Evolutionary conservation across 345 rosid species (phyloP), one percentile per base, ranked within the genome.

Genomic region (Eucalyptus sp.): DNA sequence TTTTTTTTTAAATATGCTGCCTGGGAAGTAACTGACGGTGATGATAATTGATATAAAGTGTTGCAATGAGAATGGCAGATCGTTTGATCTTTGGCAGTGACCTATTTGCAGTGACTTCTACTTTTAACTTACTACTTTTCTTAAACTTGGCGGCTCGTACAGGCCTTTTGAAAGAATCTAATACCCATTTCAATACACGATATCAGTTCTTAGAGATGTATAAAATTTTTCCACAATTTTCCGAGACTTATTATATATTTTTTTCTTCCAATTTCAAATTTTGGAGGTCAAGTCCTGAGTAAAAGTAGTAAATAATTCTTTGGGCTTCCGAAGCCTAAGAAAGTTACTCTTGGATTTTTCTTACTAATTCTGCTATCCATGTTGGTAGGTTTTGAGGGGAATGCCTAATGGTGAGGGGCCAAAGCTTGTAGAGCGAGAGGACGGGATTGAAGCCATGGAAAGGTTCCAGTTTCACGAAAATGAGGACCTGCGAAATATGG

Each of bases 361-460:
- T 49, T 54, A 49, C 29, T 24, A 56, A 41, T 43, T 66, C 27
- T 52, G n/a, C 51, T 17, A 20, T 51, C 24, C n/a, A 18, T 37
- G 33, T 20, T 44, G 89, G 91, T 91, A 97, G 99, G 99, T 96
- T 50, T 89, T 98, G 92, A 93, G 99, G 88, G 99, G 99, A 79
- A 95, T 98, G 96, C 99, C 99, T 52, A 93, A 95, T 64, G 93
- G 95, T 14, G 98, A 97, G 89, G 99, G 99, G 79, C 87, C 96
- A 24, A 96, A 96, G 90, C 97, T 97, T 86, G 98, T 98, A 50
- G 99, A 98, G 92, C 93, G 80, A 92, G 97, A 95, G 91, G 99
- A 98, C 24, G 99, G 99, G n/a, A 98, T 98, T 46, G 99, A 96
- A 85, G 99, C 98, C 71, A 96, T 97, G 98, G 99, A 97, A 90